Conservation (phyloP, 192 early-diverging fungal genomes). For the Irineochytrium annulatum region DNA sequence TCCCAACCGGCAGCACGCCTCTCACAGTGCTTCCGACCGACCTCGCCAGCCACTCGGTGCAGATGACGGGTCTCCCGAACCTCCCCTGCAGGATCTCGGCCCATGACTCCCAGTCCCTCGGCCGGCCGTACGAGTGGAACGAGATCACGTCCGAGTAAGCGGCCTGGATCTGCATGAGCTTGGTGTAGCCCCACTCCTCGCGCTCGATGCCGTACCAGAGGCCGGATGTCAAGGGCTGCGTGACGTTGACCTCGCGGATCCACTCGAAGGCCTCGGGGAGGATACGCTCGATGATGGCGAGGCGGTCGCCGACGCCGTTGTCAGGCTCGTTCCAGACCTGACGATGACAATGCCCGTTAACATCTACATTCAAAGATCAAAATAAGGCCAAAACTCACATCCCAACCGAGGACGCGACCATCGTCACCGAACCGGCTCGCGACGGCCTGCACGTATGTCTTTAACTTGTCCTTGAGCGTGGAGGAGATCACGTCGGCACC, state of each 20-base stretch:
- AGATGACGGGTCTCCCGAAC: conserved; percentile 1
- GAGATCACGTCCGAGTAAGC: conserved; percentile 3
- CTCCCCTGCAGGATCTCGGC: neutral
- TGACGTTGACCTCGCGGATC: conserved; percentile 1
- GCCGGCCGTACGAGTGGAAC: neutral
- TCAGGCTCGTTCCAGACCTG: conserved; percentile 4
- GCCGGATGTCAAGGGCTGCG: conserved; percentile 5
- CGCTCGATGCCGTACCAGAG: neutral
- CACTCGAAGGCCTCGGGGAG: neutral
- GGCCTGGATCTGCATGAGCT: neutral
- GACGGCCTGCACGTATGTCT: neutral
- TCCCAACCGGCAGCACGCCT: conserved; percentile 1
- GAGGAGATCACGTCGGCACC: neutral
- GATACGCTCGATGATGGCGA: neutral
- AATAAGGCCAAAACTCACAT: no score
- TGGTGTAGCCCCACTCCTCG: neutral
- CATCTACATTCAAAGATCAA: no score
- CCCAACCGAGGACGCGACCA: neutral
- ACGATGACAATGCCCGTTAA: no score
- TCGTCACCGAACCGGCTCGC: conserved; percentile 1
- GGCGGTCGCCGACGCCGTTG: neutral
- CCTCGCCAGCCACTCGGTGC: conserved; percentile 10
- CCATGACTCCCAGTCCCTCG: neutral
- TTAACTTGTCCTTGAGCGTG: no score
- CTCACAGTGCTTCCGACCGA: neutral